phyloP scores from a whole-genome alignment of 768 basidiomycete genomes.

The Rhizopogon vesiculosus region DNA sequence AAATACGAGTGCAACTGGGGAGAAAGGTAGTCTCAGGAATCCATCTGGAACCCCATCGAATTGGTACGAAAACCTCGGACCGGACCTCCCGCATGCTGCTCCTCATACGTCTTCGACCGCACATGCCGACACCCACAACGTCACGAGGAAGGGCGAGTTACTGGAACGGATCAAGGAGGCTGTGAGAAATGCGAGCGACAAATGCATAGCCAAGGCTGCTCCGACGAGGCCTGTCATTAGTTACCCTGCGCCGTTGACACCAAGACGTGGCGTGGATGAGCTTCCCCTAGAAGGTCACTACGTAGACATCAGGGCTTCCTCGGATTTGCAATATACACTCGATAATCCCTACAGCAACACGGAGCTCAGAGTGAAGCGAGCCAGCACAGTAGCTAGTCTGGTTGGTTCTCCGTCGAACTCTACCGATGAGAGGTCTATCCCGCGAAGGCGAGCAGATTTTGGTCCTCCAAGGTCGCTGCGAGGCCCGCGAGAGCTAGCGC shows the following conservation, averaged over 20 bases:
- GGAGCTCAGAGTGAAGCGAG: slow-evolving; percentile 20
- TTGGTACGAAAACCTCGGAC: slow-evolving; percentile 25
- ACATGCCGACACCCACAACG: slow-evolving; percentile 36
- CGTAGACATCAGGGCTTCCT: slow-evolving; percentile 23
- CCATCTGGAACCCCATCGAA: slow-evolving; percentile 10
- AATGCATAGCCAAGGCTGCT: slow-evolving; percentile 36
- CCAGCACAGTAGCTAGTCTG: slow-evolving; percentile 43
- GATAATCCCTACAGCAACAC: slow-evolving; percentile 40
- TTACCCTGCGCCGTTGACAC: slow-evolving; percentile 44
- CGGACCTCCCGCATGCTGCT: slow-evolving; percentile 46
- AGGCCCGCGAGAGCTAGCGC: slow-evolving; percentile 24
- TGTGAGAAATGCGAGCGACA: slow-evolving; percentile 66
- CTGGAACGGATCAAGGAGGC: slow-evolving; percentile 57
- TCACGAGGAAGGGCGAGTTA: slow-evolving; percentile 71
- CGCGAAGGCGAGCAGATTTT: slow-evolving; percentile 65
- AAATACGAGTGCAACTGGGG: slow-evolving; percentile 21
- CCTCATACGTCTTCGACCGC: slow-evolving; percentile 34
- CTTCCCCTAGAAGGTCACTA: slow-evolving; percentile 28
- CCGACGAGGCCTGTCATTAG: slow-evolving; percentile 50
- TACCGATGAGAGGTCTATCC: slow-evolving; percentile 61
- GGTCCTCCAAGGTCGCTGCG: slow-evolving; percentile 49
- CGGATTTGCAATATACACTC: slow-evolving; percentile 15
- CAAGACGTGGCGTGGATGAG: slow-evolving; percentile 10
- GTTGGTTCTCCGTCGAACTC: slow-evolving; percentile 59
- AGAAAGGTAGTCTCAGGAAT: slow-evolving; percentile 26